Base-by-base conservation (phyloP, 257 asterid genomes). In the Coffea eugenioides region DNA sequence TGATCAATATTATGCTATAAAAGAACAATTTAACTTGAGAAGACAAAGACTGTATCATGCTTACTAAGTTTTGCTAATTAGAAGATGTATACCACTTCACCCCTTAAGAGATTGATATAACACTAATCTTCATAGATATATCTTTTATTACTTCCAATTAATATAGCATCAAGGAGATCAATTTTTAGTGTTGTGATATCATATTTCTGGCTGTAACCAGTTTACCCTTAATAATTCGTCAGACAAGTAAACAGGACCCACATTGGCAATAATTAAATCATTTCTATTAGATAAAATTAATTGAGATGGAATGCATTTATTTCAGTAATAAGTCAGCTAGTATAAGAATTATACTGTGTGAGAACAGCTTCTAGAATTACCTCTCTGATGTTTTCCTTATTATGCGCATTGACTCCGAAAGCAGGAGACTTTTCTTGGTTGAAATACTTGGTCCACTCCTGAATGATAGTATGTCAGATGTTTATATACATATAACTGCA, bases 361-460 rank as follows among this genome's bases (percentile, higher is more conserved):
- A 8, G 62, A 25, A 59, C 8, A 59, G 39, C 27, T 45, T 65
- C 85, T 73, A 34, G 49, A 43, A 59, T 77, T 83, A 90, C 97
- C 93, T 91, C 89, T 80, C 82, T 88, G 79, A 91, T 88, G 75
- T 76, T 93, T 45, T 90, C 94, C 85, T 79, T 88, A 82, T 90
- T 93, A 79, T 94, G 97, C 57, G 98, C 87, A 89, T 93, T 94
- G 80, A 93, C 97, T 87, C 90, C 97, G 77, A 91, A 84, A 48
- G 85, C 89, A 76, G 56, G 70, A 75, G 77, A 80, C 49, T 86
- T 86, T n/a, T 84, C 90, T 71, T 82, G 81, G 82, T 87, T 86
- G 48, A 90, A 88, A 82, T 83, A 90, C 48, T n/a, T n/a, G n/a
- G n/a, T n/a, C n/a, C n/a, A n/a, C n/a, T n/a, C n/a, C n/a, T n/a